Percentiles rank a stretch among this genome's conserved stretches.
Conservation (phyloP, 306 rosid genomes). For the Malus asiatica region DNA sequence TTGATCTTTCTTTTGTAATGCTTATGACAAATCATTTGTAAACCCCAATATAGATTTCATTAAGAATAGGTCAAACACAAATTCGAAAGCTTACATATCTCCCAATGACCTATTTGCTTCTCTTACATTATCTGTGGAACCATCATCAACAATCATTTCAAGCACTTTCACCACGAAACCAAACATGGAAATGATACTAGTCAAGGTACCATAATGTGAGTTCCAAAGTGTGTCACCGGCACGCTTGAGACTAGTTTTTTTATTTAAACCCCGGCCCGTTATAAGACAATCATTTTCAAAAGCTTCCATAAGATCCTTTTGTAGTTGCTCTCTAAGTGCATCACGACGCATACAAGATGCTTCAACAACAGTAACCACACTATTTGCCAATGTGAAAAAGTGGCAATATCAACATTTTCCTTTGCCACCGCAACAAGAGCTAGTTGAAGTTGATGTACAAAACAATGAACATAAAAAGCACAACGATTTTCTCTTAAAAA, state of each 20-base stretch:
- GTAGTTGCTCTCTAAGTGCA: not conserved
- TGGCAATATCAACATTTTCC: no score
- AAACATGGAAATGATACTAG: not conserved
- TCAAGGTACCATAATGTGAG: not conserved
- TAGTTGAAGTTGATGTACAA: not conserved
- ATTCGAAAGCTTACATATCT: no score
- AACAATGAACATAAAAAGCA: not conserved
- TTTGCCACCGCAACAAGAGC: no score
- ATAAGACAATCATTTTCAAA: not conserved
- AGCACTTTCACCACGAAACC: not conserved
- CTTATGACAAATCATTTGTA: not conserved
- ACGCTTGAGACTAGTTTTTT: not conserved
- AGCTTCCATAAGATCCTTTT: not conserved
- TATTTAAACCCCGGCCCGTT: not conserved
- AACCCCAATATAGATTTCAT: not conserved
- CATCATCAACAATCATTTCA: not conserved
- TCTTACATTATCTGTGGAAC: no score
- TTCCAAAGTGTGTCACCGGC: not conserved
- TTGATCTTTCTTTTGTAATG: slow-evolving; percentile 13
- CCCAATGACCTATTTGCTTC: no score
- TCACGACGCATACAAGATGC: not conserved
- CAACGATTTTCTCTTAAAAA: no score
- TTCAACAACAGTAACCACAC: not conserved
- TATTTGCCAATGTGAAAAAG: no score
- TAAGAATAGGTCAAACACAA: no score